phyloP scores from a whole-genome alignment of 2,329 filamentous ascomycete genomes.

The Sporothrix humicola region DNA sequence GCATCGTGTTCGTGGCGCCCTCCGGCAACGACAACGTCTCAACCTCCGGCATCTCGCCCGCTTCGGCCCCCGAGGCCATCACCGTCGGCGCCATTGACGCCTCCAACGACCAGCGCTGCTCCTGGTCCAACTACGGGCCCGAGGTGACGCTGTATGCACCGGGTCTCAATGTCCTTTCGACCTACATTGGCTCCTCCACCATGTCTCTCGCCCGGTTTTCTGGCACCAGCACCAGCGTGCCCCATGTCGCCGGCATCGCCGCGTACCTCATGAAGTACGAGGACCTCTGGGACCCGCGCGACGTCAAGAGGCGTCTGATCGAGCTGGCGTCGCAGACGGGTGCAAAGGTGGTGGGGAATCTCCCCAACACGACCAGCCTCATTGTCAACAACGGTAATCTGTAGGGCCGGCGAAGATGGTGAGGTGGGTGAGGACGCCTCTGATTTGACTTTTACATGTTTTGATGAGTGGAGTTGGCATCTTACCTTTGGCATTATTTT shows the following conservation, averaged over 20 bases:
- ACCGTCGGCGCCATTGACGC: constrained; percentile 65
- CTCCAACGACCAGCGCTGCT: constrained; percentile 53
- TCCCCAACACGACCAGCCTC: constrained; percentile 53
- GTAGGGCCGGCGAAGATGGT: constrained; percentile 30
- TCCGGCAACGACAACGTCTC: constrained; percentile 59
- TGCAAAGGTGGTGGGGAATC: constrained; percentile 52
- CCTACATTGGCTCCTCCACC: constrained; percentile 55
- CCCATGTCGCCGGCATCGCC: constrained; percentile 39
- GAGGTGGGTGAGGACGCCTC: not conserved
- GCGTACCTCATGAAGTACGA: constrained; percentile 40
- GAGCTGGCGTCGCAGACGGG: constrained; percentile 56
- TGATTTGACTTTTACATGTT: not conserved
- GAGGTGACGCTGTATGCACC: constrained; percentile 62
- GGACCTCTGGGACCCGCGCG: constrained; percentile 49
- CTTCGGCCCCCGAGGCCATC: constrained; percentile 61
- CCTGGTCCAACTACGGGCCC: constrained; percentile 64
- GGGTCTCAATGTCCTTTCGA: constrained; percentile 60
- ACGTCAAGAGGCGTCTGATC: constrained; percentile 72
- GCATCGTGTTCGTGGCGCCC: constrained; percentile 64
- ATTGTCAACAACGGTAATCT: constrained; percentile 63
- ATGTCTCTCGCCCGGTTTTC: constrained; percentile 47
- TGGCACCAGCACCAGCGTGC: constrained; percentile 39
- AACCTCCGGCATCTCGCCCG: constrained; percentile 51
- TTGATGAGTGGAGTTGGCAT: constrained; percentile 22
- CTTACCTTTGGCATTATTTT: not conserved